Evolutionary conservation across 1,139 yeast genomes (phyloP).

Genomic region (Blastobotrys persicus): DNA sequence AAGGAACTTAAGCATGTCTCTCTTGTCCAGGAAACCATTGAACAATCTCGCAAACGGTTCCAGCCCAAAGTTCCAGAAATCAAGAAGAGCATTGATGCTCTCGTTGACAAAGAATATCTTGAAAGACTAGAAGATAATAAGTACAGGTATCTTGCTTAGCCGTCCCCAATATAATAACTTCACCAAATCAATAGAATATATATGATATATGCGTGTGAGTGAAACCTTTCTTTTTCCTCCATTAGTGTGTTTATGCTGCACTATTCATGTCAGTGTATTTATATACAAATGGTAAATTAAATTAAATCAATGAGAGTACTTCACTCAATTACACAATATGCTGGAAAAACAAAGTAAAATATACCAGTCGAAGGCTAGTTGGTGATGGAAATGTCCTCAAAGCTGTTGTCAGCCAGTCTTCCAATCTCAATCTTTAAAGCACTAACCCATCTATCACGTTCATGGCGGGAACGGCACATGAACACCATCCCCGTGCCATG

Average conservation of each 20-base stretch:
- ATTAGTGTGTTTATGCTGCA: too few species aligned
- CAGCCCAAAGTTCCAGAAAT: constrained; percentile 82
- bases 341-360: too few species aligned
- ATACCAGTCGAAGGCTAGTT: not conserved
- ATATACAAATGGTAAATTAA: too few species aligned
- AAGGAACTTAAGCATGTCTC: constrained; percentile 75
- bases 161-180: too few species aligned
- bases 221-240: not conserved
- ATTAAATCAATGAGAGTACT: too few species aligned
- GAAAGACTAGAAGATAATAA: constrained; percentile 73
- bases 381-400: constrained; percentile 27
- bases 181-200: too few species aligned
- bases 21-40: constrained; percentile 82
- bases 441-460: constrained; percentile 79
- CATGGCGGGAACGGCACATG: constrained; percentile 78
- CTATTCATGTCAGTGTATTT: too few species aligned
- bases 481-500: constrained; percentile 70
- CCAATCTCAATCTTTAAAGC: constrained; percentile 64
- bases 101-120: constrained; percentile 84
- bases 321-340: too few species aligned
- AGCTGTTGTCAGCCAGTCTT: constrained; percentile 40
- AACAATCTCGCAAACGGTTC: constrained; percentile 82
- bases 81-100: constrained; percentile 78
- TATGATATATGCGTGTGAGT: not conserved
- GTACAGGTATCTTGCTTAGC: constrained; percentile 73